phyloP scores from a whole-genome alignment of 805 yeast species.

The Metschnikowia drakensbergensis region DNA sequence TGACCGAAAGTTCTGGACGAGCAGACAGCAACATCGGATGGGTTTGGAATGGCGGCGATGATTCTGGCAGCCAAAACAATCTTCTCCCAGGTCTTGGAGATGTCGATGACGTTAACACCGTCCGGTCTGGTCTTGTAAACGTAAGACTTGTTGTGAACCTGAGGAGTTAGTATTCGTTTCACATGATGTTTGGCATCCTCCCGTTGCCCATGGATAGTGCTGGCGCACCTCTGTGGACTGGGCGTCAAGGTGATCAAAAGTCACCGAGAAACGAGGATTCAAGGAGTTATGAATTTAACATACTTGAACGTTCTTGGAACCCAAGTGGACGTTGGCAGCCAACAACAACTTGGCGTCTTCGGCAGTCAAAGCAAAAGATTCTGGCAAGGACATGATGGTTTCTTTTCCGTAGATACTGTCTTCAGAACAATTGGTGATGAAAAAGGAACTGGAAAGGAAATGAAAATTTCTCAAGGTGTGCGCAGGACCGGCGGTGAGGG shows the following conservation, averaged over 20 bases:
- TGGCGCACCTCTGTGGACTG: too few species aligned
- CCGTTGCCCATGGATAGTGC: not conserved
- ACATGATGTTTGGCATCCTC: not conserved
- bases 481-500: conserved; percentile 20
- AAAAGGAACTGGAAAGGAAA: conserved; percentile 14
- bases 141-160: conserved; percentile 96
- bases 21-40: conserved; percentile 97
- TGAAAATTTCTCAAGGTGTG: conserved; percentile 21
- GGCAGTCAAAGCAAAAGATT: conserved; percentile 88
- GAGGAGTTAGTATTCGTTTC: conserved; percentile 13
- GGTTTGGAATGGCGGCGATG: conserved; percentile 98
- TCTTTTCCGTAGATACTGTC: conserved; percentile 17
- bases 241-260: not conserved
- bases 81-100: conserved; percentile 99
- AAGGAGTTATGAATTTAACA: conserved; percentile 35
- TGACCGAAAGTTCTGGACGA: conserved; percentile 99
- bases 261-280: not conserved
- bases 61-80: conserved; percentile 99
- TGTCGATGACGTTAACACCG: conserved; percentile 97
- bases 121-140: conserved; percentile 98
- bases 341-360: conserved; percentile 98
- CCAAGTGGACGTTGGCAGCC: conserved; percentile 99
- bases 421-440: conserved; percentile 19
- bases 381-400: conserved; percentile 70
- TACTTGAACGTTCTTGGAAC: conserved; percentile 99